These are phyloP conservation scores for Phaeoacremonium minimum DNA, from an alignment of 2,329 filamentous ascomycete genomes.

Conservation along the genomic window DNA sequence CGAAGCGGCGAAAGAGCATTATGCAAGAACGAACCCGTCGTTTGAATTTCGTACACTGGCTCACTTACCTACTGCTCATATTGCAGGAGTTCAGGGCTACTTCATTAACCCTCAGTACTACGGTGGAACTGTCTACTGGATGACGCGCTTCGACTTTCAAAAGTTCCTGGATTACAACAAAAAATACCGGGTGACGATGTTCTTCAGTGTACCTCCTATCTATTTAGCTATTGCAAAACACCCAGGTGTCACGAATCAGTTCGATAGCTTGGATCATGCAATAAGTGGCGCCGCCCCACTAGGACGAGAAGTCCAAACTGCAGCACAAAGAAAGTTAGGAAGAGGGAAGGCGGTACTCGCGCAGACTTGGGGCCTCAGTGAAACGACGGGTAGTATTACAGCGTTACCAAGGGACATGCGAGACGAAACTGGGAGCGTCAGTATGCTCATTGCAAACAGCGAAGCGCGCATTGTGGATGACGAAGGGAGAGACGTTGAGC, in stretches of 20 bases:
- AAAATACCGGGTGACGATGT: constrained; percentile 43
- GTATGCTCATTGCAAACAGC: constrained; percentile 31
- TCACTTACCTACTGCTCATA: constrained; percentile 40
- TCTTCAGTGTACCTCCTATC: constrained; percentile 59
- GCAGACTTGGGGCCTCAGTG: constrained; percentile 56
- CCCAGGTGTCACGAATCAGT: constrained; percentile 50
- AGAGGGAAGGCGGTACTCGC: constrained; percentile 32
- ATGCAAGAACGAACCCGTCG: constrained; percentile 15
- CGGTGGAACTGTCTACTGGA: constrained; percentile 54
- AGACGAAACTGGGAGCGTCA: constrained; percentile 43
- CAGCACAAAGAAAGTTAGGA: constrained; percentile 44
- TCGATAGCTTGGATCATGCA: constrained; percentile 42
- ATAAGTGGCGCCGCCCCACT: constrained; percentile 53
- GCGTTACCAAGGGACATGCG: constrained; percentile 30
- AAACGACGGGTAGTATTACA: constrained; percentile 47
- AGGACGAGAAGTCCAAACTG: constrained; percentile 46
- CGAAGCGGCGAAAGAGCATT: constrained; percentile 21
- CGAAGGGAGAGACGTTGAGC: constrained; percentile 29
- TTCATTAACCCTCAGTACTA: constrained; percentile 34
- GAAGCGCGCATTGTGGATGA: constrained; percentile 32
- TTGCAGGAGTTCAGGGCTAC: constrained; percentile 40
- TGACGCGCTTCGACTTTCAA: constrained; percentile 53
- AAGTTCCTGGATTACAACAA: constrained; percentile 49
- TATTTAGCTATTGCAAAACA: constrained; percentile 55
- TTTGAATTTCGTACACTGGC: constrained; percentile 29